phyloP scores from a whole-genome alignment of 1,139 yeast species.

The Wickerhamomyces sp. region DNA sequence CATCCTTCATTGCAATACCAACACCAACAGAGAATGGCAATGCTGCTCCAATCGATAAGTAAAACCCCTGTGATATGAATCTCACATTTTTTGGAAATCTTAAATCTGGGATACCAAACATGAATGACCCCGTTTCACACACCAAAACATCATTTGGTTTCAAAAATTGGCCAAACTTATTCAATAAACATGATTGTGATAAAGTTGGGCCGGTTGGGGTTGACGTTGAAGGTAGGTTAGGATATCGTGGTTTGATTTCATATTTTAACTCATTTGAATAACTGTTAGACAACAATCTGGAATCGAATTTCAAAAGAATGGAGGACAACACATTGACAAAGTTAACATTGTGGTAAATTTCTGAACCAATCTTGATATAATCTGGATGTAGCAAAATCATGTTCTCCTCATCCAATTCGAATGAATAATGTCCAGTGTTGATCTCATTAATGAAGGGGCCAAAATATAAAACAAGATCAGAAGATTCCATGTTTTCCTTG shows the following conservation, averaged over 20 bases:
- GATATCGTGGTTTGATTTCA: constrained; percentile 19
- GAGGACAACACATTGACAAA: constrained; percentile 43
- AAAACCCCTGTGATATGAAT: constrained; percentile 64
- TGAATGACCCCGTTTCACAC: constrained; percentile 77
- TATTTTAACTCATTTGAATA: constrained; percentile 9
- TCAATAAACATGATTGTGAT: constrained; percentile 23
- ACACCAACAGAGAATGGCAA: constrained; percentile 83
- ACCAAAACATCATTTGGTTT: constrained; percentile 63
- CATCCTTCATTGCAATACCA: constrained; percentile 66
- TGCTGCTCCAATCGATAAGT: constrained; percentile 83
- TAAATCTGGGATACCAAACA: constrained; percentile 68
- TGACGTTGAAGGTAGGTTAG: constrained; percentile 20
- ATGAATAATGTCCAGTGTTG: constrained; percentile 45
- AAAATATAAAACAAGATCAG: constrained; percentile 44
- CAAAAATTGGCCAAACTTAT: constrained; percentile 33
- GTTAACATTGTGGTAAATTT: constrained; percentile 34
- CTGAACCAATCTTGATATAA: constrained; percentile 41
- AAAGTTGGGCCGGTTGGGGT: constrained; percentile 5
- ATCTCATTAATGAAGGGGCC: constrained; percentile 49
- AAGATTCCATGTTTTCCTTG: constrained; percentile 33
- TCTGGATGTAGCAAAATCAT: constrained; percentile 33
- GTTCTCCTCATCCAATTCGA: constrained; percentile 25
- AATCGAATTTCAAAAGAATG: constrained; percentile 24
- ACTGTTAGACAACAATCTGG: constrained; percentile 11
- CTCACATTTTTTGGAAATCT: constrained; percentile 48